Evolutionary conservation across 2,329 filamentous ascomycete species (phyloP).

Genomic region (Calonectria pseudoreteaudii): DNA sequence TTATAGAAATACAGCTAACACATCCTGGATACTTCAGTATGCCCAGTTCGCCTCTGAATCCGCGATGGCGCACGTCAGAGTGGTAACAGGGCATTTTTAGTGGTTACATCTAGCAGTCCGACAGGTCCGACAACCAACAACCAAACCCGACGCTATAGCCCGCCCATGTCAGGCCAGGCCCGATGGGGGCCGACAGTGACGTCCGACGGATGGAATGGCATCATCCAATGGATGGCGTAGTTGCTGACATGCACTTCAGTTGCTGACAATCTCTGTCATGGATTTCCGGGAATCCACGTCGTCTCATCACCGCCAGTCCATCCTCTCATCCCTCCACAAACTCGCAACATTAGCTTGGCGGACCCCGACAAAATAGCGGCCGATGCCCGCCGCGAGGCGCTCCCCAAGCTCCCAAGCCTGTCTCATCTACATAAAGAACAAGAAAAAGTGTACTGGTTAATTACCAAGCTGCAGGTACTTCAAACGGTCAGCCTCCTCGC

Average conservation of each 20-base stretch:
- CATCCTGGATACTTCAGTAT: neutral
- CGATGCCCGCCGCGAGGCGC: neutral
- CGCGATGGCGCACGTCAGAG: neutral
- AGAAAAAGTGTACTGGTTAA: slow-evolving; percentile 11
- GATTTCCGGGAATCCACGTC: neutral
- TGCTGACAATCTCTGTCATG: neutral
- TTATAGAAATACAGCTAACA: neutral
- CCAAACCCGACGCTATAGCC: neutral
- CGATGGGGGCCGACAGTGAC: neutral
- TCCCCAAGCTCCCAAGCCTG: neutral
- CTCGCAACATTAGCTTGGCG: neutral
- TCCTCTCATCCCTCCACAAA: neutral
- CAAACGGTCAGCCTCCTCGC: neutral
- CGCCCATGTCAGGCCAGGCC: neutral
- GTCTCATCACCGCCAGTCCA: neutral
- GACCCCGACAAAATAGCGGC: slow-evolving; percentile 2
- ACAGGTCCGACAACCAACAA: neutral
- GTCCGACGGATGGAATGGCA: neutral
- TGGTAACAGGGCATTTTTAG: neutral
- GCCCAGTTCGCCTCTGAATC: neutral
- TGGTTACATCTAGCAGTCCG: neutral
- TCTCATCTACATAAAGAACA: neutral
- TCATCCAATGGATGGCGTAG: neutral
- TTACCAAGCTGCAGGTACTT: slow-evolving; percentile 10
- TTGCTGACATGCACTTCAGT: neutral